A percentile compares a stretch with the other conserved stretches of the same genome.
phyloP scores from a whole-genome alignment of 1,139 yeast genomes.

The Yamadazyma dendronema region DNA sequence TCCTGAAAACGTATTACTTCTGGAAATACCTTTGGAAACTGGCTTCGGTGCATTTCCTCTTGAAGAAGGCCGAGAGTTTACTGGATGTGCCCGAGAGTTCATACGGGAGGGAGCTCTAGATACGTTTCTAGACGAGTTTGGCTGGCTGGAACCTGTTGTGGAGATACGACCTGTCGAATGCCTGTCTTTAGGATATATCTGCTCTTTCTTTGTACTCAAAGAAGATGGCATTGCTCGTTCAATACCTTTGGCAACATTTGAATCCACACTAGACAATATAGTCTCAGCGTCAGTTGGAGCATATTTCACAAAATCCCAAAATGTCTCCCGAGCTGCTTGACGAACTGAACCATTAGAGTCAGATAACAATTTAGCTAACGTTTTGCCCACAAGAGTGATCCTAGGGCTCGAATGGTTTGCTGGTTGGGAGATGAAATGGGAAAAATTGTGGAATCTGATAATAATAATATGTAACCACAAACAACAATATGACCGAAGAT shows the following conservation, averaged over 20 bases:
- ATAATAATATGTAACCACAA: constrained; percentile 68
- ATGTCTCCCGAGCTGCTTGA: constrained; percentile 69
- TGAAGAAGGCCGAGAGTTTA: not conserved
- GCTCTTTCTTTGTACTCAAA: too few species aligned
- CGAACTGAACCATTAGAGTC: constrained; percentile 86
- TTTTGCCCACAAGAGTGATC: constrained; percentile 38
- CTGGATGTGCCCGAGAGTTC: not conserved
- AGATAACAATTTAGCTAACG: constrained; percentile 58
- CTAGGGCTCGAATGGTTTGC: constrained; percentile 27
- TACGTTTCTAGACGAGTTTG: not conserved
- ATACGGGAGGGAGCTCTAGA: constrained; percentile 1
- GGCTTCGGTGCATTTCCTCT: constrained; percentile 1
- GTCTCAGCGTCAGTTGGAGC: constrained; percentile 51
- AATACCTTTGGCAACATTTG: constrained; percentile 36
- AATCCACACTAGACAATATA: constrained; percentile 48
- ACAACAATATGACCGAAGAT: constrained; percentile 65
- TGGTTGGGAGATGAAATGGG: constrained; percentile 9
- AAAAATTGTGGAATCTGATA: constrained; percentile 33
- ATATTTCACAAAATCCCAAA: constrained; percentile 61
- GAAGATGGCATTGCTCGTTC: constrained; percentile 7
- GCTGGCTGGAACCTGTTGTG: not conserved
- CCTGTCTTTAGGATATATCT: too few species aligned
- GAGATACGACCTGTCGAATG: not conserved
- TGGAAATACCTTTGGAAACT: not conserved
- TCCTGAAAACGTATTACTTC: not conserved